Conservation (phyloP, 352 stramenopile genomes). For the Pythium coloratum region DNA sequence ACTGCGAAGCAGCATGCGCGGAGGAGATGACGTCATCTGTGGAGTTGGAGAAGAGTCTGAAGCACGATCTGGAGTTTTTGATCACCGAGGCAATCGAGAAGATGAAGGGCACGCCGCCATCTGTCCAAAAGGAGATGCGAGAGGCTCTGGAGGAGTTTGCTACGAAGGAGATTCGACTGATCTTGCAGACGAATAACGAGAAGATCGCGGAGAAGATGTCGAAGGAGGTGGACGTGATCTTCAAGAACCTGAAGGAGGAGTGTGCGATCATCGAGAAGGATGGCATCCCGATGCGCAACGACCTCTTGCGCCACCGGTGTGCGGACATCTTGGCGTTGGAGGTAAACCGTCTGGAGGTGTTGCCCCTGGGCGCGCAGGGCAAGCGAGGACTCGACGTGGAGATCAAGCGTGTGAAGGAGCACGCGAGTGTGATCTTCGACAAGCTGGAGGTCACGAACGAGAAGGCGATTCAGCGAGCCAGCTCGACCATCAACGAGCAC, state of each 20-base stretch:
- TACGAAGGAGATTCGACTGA: constrained; percentile 69
- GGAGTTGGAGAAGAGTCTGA: constrained; percentile 57
- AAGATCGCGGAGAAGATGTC: constrained; percentile 54
- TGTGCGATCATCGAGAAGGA: constrained; percentile 60
- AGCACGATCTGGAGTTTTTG: constrained; percentile 53
- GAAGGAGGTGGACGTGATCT: constrained; percentile 54
- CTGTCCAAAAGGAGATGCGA: constrained; percentile 69
- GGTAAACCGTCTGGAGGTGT: constrained; percentile 45
- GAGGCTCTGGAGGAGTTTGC: constrained; percentile 47
- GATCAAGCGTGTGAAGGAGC: constrained; percentile 53
- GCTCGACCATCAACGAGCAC: constrained; percentile 46
- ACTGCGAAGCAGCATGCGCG: constrained; percentile 62
- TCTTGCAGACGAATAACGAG: constrained; percentile 68
- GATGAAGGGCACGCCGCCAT: constrained; percentile 44
- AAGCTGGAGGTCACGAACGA: constrained; percentile 75
- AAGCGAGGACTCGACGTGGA: constrained; percentile 51
- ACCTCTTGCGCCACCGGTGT: constrained; percentile 56
- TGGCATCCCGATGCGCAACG: constrained; percentile 55
- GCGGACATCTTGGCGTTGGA: constrained; percentile 44
- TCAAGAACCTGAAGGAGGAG: constrained; percentile 55
- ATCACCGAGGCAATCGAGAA: constrained; percentile 54
- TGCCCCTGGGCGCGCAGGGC: constrained; percentile 52
- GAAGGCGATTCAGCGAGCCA: constrained; percentile 65
- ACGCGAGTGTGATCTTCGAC: constrained; percentile 66
- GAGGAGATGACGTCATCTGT: constrained; percentile 62